Percentiles rank a stretch among this genome's conserved stretches.
These are phyloP conservation scores for Panellus pusillus DNA, from an alignment of 768 basidiomycete genomes.

Conservation along the genomic window DNA sequence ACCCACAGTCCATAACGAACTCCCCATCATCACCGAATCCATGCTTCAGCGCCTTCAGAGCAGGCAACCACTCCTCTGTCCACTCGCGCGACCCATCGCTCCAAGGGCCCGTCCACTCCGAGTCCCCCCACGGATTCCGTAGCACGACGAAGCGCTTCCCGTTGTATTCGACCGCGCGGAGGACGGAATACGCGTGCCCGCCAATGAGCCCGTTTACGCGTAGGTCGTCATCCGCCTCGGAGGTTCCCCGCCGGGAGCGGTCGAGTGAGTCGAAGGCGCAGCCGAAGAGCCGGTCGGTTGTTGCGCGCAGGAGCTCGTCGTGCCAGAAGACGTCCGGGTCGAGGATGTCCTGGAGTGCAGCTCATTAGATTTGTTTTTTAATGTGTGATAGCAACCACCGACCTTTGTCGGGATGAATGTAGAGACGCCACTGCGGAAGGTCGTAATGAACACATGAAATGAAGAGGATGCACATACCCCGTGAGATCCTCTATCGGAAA, in stretches of 20 bases:
- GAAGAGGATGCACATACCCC: constrained; percentile 37
- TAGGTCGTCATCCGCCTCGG: constrained; percentile 3
- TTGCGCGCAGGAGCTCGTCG: constrained; percentile 50
- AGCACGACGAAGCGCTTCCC: constrained; percentile 50
- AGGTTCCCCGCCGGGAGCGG: constrained; percentile 32
- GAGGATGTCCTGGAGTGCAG: constrained; percentile 41
- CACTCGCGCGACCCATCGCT: constrained; percentile 51
- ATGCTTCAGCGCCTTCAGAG: constrained; percentile 39
- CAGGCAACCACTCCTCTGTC: constrained; percentile 47
- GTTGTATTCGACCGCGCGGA: constrained; percentile 43
- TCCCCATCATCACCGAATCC: constrained; percentile 49
- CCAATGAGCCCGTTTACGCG: constrained; percentile 40
- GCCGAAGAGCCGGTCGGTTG: constrained; percentile 53
- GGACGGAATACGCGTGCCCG: constrained; percentile 48
- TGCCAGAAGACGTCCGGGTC: constrained; percentile 53
- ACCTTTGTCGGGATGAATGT: constrained; percentile 44
- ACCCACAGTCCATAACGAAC: constrained; percentile 51
- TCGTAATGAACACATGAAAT: not conserved
- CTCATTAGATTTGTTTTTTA: not conserved
- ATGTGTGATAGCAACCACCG: not conserved
- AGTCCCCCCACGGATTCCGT: constrained; percentile 51
- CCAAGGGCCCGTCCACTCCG: constrained; percentile 52
- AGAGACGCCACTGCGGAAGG: constrained; percentile 40
- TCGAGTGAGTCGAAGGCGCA: constrained; percentile 45
- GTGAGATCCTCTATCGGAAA: constrained; percentile 47